Percentiles rank a stretch among this genome's conserved stretches.
Evolutionary conservation across 176 grass and related monocot species (phyloP).

Genomic region (Carex pumila): DNA sequence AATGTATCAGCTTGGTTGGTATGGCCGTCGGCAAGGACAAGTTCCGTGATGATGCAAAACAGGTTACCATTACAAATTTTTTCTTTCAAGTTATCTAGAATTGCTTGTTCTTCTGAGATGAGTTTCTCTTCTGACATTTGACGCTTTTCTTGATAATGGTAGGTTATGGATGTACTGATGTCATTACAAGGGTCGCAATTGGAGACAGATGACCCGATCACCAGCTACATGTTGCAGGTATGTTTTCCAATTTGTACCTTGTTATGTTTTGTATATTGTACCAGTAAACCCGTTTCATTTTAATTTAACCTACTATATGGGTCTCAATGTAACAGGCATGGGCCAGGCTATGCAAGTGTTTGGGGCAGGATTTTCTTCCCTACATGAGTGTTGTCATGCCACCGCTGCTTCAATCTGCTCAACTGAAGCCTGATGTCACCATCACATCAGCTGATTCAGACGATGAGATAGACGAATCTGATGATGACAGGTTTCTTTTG

Average conservation of each 20-base stretch:
- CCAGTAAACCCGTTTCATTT: neutral
- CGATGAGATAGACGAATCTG: constrained; percentile 85
- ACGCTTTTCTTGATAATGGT: constrained; percentile 12
- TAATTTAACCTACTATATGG: constrained; percentile 7
- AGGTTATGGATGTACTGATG: constrained; percentile 99
- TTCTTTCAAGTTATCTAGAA: neutral
- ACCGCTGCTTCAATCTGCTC: constrained; percentile 94
- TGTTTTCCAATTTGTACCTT: neutral
- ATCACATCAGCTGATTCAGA: constrained; percentile 95
- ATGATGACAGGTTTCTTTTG: constrained; percentile 74
- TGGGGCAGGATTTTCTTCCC: constrained; percentile 98
- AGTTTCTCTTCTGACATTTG: constrained; percentile 13
- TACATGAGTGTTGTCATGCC: constrained; percentile 99
- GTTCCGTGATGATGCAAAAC: constrained; percentile 95
- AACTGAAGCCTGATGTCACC: constrained; percentile 96
- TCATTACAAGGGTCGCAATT: constrained; percentile 91
- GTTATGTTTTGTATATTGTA: neutral
- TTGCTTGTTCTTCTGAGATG: neutral
- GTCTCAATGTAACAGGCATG: constrained; percentile 59
- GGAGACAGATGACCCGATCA: constrained; percentile 96
- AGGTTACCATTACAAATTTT: constrained; percentile 38
- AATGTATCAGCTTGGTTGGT: constrained; percentile 98
- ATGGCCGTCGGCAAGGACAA: constrained; percentile 99
- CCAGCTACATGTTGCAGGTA: constrained; percentile 99
- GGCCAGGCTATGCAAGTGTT: constrained; percentile 97